Evolutionary conservation across 208 protist species (phyloP).

Genomic region (Phytomonas francai): DNA sequence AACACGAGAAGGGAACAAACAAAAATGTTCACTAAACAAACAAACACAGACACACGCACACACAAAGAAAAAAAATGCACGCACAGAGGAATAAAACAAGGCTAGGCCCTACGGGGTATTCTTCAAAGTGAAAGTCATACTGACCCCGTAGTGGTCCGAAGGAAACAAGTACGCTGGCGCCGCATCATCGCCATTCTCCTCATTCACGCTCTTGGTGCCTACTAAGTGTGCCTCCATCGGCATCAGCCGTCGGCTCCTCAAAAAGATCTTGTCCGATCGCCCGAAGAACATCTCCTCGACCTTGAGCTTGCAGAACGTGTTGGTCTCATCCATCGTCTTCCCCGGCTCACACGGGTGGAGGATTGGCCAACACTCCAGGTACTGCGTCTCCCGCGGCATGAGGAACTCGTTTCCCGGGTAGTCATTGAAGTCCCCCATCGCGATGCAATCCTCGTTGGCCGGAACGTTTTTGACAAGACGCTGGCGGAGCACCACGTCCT

Average conservation of each 20-base stretch:
- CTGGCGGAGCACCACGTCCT: conserved; percentile 60
- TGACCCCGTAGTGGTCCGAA: conserved; percentile 87
- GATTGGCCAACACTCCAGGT: conserved; percentile 77
- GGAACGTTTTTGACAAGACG: conserved; percentile 36
- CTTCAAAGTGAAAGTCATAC: conserved; percentile 43
- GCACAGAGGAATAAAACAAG: background rate
- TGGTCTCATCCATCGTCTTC: conserved; percentile 89
- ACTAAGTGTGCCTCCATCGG: conserved; percentile 73
- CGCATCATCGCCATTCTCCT: conserved; percentile 63
- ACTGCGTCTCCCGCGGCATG: conserved; percentile 70
- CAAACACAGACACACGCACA: background rate
- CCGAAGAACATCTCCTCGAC: conserved; percentile 90
- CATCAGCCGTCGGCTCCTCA: conserved; percentile 43
- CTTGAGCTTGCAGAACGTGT: conserved; percentile 87
- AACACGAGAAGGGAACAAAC: background rate
- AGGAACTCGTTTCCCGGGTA: conserved; percentile 81
- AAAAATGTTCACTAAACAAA: conserved; percentile 1
- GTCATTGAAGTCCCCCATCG: conserved; percentile 91
- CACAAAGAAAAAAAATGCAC: background rate
- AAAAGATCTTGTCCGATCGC: conserved; percentile 80
- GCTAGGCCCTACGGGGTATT: background rate
- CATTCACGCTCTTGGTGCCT: conserved; percentile 76
- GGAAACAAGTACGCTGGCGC: conserved; percentile 84
- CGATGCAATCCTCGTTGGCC: conserved; percentile 38
- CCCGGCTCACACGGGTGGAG: conserved; percentile 53